phyloP scores from a whole-genome alignment of 352 stramenopile species.

The Peronospora farinosa region DNA sequence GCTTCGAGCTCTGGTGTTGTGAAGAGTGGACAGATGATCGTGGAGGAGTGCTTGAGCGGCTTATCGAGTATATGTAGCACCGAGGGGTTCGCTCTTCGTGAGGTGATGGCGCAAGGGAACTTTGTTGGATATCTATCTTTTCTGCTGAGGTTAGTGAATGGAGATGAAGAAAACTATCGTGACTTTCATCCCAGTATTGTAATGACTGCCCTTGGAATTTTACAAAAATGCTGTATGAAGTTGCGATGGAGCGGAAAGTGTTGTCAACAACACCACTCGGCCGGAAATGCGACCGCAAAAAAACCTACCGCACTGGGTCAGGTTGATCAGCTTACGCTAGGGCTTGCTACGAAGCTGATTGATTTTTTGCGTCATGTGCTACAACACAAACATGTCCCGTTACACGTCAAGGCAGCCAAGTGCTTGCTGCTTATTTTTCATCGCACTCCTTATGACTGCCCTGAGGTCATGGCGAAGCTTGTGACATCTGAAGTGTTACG shows the following conservation, averaged over 20 bases:
- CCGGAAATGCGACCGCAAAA: constrained; percentile 2
- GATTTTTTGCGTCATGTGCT: constrained; percentile 40
- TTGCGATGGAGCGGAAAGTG: constrained; percentile 45
- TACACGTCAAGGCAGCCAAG: constrained; percentile 66
- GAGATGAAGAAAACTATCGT: constrained; percentile 24
- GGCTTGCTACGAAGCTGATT: constrained; percentile 41
- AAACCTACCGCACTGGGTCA: constrained; percentile 17
- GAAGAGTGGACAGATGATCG: constrained; percentile 53
- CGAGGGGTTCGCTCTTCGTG: constrained; percentile 48
- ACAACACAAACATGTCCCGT: constrained; percentile 44
- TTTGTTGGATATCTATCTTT: constrained; percentile 59
- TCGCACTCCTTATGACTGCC: constrained; percentile 29
- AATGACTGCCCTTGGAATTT: constrained; percentile 49
- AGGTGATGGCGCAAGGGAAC: constrained; percentile 33
- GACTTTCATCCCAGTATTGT: constrained; percentile 60
- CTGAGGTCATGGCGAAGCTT: constrained; percentile 34
- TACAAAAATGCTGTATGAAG: constrained; percentile 70
- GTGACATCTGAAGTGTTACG: constrained; percentile 42
- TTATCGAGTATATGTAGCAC: constrained; percentile 58
- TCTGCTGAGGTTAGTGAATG: constrained; percentile 31
- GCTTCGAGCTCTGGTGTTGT: constrained; percentile 1
- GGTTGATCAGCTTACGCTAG: constrained; percentile 31
- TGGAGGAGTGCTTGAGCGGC: constrained; percentile 76
- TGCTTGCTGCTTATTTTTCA: constrained; percentile 61
- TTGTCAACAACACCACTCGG: constrained; percentile 6